These are phyloP conservation scores for Thermothelomyces thermophilus DNA, from an alignment of 2,329 filamentous ascomycete genomes.

Conservation along the genomic window DNA sequence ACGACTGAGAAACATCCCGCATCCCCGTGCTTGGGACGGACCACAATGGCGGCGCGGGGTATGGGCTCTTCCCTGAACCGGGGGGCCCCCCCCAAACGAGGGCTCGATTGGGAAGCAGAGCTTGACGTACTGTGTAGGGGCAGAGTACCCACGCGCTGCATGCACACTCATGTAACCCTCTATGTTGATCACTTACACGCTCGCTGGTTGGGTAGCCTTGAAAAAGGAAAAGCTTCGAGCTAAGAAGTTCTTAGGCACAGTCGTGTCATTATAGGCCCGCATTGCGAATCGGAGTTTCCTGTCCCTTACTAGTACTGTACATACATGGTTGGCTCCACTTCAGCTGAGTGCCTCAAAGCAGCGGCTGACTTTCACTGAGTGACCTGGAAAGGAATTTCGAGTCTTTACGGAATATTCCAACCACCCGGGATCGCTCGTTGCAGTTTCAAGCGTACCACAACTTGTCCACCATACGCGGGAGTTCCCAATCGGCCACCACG, in stretches of 20 bases:
- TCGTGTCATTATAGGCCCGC: background rate
- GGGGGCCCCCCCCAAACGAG: too few relatives aligned
- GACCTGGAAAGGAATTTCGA: too few relatives aligned
- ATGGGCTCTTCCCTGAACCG: background rate
- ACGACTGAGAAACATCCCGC: background rate
- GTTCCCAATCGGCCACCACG: too few relatives aligned
- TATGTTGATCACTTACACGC: slow-evolving; percentile 4
- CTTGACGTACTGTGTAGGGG: background rate
- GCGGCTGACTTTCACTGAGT: too few relatives aligned
- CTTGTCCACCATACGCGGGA: too few relatives aligned
- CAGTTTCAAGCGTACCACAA: too few relatives aligned
- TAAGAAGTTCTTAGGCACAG: too few relatives aligned
- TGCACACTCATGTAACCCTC: slow-evolving; percentile 3
- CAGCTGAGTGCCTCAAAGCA: background rate
- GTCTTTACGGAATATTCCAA: too few relatives aligned
- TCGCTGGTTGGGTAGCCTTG: background rate
- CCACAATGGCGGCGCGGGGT: slow-evolving; percentile 2
- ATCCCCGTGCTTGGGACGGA: background rate
- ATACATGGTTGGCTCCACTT: background rate
- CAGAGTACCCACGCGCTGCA: background rate
- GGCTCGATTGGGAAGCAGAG: background rate
- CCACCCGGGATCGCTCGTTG: too few relatives aligned
- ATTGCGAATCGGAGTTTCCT: background rate
- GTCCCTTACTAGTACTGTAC: background rate
- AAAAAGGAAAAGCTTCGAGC: background rate